A percentile compares a stretch with the other conserved stretches of the same genome.
Conservation (phyloP, 140 eudicot genomes). For the Cichorium intybus region DNA sequence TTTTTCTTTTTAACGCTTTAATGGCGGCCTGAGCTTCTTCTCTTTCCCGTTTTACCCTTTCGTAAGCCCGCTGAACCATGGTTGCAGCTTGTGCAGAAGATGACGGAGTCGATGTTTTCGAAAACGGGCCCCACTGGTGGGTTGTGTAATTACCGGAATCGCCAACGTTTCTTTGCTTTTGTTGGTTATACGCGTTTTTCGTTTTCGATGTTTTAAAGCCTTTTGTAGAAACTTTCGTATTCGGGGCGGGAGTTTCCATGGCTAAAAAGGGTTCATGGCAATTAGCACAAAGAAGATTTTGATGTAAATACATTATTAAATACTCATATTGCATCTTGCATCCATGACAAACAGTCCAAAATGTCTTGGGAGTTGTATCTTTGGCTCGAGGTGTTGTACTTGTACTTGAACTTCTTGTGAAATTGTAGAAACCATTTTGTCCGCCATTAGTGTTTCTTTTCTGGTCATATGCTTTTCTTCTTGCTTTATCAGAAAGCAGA, state of each 20-base stretch:
- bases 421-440: slow-evolving; percentile 50
- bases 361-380: slow-evolving; percentile 39
- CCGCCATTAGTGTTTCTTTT: slow-evolving; percentile 24
- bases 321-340: slow-evolving; percentile 84
- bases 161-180: slow-evolving; percentile 3
- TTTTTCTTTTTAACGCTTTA: slow-evolving; percentile 53
- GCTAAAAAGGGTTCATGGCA: slow-evolving; percentile 70
- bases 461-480: slow-evolving; percentile 49
- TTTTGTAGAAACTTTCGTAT: slow-evolving; percentile 38
- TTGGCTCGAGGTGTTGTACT: slow-evolving; percentile 25
- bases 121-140: slow-evolving; percentile 70
- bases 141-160: slow-evolving; percentile 6
- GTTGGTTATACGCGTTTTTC: slow-evolving; percentile 21
- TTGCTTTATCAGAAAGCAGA: slow-evolving; percentile 53
- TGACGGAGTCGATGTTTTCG: slow-evolving; percentile 34
- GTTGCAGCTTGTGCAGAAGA: slow-evolving; percentile 71
- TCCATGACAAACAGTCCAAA: slow-evolving; percentile 80
- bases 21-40: slow-evolving; percentile 71
- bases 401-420: slow-evolving; percentile 43
- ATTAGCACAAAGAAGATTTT: slow-evolving; percentile 70
- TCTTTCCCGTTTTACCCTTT: slow-evolving; percentile 72
- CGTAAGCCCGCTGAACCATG: slow-evolving; percentile 75
- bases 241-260: slow-evolving; percentile 54
- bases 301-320: slow-evolving; percentile 62
- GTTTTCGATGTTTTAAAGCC: slow-evolving; percentile 30